Evolutionary conservation across 208 protist species (phyloP).

Genomic region (Porcisia deanei): DNA sequence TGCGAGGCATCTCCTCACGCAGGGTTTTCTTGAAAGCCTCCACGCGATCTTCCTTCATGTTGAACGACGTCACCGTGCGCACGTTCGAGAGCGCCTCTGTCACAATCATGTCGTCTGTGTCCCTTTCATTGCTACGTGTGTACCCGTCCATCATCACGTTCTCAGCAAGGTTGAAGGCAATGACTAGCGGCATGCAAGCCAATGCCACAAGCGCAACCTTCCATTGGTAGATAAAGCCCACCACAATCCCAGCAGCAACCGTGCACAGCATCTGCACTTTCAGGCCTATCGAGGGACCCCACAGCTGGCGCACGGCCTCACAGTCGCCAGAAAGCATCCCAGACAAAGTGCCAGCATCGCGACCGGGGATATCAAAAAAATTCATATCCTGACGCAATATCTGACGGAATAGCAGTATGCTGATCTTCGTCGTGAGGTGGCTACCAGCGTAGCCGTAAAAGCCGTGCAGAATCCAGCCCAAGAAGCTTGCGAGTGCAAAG

Average conservation of each 20-base stretch:
- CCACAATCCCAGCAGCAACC: conserved; percentile 48
- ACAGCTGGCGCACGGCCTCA: conserved; percentile 80
- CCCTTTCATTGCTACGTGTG: conserved; percentile 39
- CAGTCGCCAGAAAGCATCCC: conserved; percentile 83
- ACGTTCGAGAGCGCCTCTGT: conserved; percentile 75
- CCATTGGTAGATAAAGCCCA: conserved; percentile 74
- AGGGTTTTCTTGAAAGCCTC: conserved; percentile 29
- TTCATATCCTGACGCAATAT: conserved; percentile 84
- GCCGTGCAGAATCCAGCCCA: conserved; percentile 50
- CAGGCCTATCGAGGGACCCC: conserved; percentile 64
- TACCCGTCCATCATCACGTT: conserved; percentile 46
- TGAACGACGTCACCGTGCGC: conserved; percentile 80
- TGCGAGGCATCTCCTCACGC: conserved; percentile 21
- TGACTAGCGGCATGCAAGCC: conserved; percentile 64
- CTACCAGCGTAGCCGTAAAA: conserved; percentile 81
- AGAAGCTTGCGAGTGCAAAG: conserved; percentile 36
- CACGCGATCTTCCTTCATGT: conserved; percentile 51
- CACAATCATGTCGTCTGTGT: conserved; percentile 54
- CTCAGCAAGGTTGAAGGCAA: conserved; percentile 34
- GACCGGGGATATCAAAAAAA: conserved; percentile 81
- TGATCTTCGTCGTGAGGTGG: conserved; percentile 66
- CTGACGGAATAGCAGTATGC: conserved; percentile 62
- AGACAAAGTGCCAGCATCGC: conserved; percentile 67
- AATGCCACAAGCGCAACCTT: conserved; percentile 67
- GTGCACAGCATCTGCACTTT: conserved; percentile 54